phyloP scores from a whole-genome alignment of 768 basidiomycete species.

The Panaeolus cyanescens region DNA sequence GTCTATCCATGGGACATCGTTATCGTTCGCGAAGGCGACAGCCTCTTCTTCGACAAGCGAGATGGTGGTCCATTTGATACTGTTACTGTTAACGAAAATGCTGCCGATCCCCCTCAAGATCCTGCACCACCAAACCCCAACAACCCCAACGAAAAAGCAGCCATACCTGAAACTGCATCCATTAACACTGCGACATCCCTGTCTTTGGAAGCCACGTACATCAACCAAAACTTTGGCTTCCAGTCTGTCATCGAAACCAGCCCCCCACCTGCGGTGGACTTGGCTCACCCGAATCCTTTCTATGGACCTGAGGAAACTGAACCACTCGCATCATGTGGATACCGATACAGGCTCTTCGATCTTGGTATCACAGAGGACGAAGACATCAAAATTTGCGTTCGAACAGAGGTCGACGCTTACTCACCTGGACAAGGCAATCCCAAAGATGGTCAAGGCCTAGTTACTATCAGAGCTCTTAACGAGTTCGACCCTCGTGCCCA shows the following conservation, averaged over 20 bases:
- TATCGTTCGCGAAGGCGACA: conserved; percentile 89
- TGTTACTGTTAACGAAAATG: conserved; percentile 98
- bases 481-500: conserved; percentile 93
- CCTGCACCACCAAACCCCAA: conserved; percentile 77
- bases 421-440: conserved; percentile 61
- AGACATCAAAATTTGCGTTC: conserved; percentile 85
- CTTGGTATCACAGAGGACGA: conserved; percentile 90
- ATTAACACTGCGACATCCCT: conserved; percentile 94
- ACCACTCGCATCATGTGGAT: conserved; percentile 93
- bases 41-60: conserved; percentile 95
- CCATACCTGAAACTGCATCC: conserved; percentile 68
- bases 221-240: conserved; percentile 98
- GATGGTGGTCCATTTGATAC: conserved; percentile 97
- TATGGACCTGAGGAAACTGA: conserved; percentile 93
- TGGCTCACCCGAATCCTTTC: conserved; percentile 93
- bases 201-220: conserved; percentile 96
- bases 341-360: conserved; percentile 95
- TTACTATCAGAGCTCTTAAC: conserved; percentile 94
- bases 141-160: conserved; percentile 67
- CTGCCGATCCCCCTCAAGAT: conserved; percentile 90
- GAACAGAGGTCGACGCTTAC: conserved; percentile 96
- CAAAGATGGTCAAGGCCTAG: conserved; percentile 70
- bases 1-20: conserved; percentile 99
- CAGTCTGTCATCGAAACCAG: conserved; percentile 83
- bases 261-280: conserved; percentile 65